Base-by-base conservation (phyloP, 2,329 filamentous ascomycete species). In the Stemphylium vesicarium region DNA sequence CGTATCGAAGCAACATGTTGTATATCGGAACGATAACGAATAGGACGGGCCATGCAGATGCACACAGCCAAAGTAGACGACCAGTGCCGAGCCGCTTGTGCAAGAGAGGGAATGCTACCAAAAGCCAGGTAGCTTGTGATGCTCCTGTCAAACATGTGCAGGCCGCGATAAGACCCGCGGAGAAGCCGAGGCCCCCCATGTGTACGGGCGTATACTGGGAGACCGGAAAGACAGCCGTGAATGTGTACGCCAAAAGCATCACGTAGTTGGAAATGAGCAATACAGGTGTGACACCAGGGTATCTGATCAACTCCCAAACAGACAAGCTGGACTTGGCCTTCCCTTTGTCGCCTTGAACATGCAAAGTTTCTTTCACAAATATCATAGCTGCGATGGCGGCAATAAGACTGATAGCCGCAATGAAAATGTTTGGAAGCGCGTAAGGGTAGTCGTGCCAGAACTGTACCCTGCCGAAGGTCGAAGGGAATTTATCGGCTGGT, bases 121-220 rank as follows among this genome's bases (percentile, higher is more conserved):
- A 79, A 2, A 92, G 82, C 89, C 90, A 94, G 6, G 84, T 53
- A 1, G 88, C 85, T 72, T 94, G 91, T 4, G 84, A 81, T 13
- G 84, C 75, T 11, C 91, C 91, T 18, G 81, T 83, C 1, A 87
- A 53, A 1, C 81, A 85, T 77, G 94, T 83, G 75, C 88, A 84
- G 2, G 86, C 63, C 1, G 88, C 87, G 58, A 92, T 94, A 47
- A 85, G 81, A 4, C 83, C 69, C 0, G 88, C 78, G 0, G 80
- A 75, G 71, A 92, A 88, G 2, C 81, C 84, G 42, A 87, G 82
- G 0, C 91, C 91, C 31, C 90, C 90, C 0, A 88, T 79, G 0
- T 69, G 5, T 5, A 88, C 64, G 2, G 81, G 79, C 0, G 87
- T 91, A 74, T 83, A 92, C 76, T 86, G 86, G 69, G 87, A 88